Percentiles rank a stretch among this genome's conserved stretches.
Evolutionary conservation across 768 basidiomycete species (phyloP).

Genomic region (Tricholoma matsutake): DNA sequence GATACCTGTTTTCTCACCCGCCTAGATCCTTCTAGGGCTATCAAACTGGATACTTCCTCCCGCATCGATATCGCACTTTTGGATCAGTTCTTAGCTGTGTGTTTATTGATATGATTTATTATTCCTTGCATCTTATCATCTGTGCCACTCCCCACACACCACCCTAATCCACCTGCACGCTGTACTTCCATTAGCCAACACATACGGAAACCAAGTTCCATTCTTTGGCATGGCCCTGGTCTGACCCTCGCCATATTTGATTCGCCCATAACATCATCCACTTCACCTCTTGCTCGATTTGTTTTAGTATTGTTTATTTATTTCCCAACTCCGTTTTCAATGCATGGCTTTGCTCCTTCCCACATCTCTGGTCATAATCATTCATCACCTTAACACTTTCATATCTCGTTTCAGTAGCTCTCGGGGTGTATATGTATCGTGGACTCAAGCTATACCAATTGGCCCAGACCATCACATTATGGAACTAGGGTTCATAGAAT

Average conservation of each 20-base stretch:
- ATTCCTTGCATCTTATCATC: constrained; percentile 4
- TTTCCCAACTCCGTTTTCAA: neutral
- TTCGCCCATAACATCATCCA: neutral
- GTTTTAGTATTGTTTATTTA: constrained; percentile 9
- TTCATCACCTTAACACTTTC: neutral
- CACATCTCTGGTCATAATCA: neutral
- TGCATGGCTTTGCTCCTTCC: neutral
- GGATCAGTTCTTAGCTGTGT: neutral
- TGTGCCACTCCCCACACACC: neutral
- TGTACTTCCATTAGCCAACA: constrained; percentile 1
- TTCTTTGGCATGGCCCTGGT: neutral
- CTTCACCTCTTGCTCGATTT: constrained; percentile 15
- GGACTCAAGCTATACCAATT: neutral
- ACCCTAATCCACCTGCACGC: neutral
- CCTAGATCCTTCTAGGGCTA: constrained; percentile 2
- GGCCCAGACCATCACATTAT: neutral
- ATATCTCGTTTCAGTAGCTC: neutral
- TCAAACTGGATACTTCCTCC: neutral
- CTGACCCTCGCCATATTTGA: neutral
- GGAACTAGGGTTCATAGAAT: neutral
- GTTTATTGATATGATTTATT: constrained; percentile 1
- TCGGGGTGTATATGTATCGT: constrained; percentile 1
- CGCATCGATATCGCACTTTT: neutral
- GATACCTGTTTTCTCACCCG: neutral
- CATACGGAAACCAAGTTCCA: neutral